Evolutionary conservation across 192 early-diverging fungal species (phyloP), one percentile per base, ranked within the genome.

Genomic region (Gonapodya sp.): DNA sequence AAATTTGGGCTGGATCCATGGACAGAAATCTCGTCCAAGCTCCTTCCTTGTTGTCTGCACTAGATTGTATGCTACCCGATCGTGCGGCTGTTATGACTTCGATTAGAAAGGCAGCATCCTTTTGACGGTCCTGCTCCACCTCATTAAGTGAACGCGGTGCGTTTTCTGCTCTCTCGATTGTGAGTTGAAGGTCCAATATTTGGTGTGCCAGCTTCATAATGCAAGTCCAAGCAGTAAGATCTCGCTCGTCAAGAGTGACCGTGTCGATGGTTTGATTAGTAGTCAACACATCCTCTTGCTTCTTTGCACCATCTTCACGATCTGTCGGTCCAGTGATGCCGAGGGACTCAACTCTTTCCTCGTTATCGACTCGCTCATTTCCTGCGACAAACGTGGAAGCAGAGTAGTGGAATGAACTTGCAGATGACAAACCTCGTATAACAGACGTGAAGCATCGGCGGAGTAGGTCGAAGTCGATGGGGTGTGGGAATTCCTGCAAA

Each of bases 371-470:
- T 8, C 34, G 8, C 34, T 77, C 75, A 18, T 34, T 34, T 32
- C 30, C 75, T 14, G 75, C 75, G 2, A 77, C 75, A 24, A 64
- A 64, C 24, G 46, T 64, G 24, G 46, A 64, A 64, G 46, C 46
- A 16, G 46, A 64, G 24, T 64, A 64, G 24, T 64, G 46, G 24
- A 64, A 64, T 2, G 75, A 16, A 31, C 18, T 34, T 8, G 30
- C 75, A 34, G 34, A 77, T 34, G 75, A 77, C 14, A 77, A 33
- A 77, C 75, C 75, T 18, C 75, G 75, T 14, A 77, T 31, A 2
- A 77, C 75, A 34, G 75, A 18, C 8, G 75, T 77, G 75, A 32
- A 77, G 75, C 30, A 77, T 2, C 34, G 75, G 75, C 75, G 75
- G 8, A 77, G 75, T 16, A 77, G 75, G 75, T 77, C 75, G 8